Conservation (phyloP, 2,329 filamentous ascomycete species). For the Chalaropsis thielavioides region DNA sequence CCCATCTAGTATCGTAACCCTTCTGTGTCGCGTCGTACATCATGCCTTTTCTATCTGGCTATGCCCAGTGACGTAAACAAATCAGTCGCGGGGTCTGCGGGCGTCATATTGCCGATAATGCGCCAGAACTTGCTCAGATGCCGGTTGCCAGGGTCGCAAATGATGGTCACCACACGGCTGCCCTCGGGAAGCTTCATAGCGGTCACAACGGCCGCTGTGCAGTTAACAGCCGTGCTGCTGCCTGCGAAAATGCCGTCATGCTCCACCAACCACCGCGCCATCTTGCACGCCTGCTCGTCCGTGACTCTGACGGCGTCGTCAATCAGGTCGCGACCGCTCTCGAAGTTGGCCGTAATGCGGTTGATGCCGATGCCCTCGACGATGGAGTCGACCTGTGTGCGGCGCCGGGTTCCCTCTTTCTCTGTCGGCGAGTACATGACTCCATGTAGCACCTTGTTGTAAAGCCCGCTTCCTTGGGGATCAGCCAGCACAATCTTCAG, state of each 20-base stretch:
- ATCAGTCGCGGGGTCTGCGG: constrained; percentile 44
- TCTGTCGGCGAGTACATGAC: constrained; percentile 92
- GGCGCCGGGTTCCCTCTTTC: constrained; percentile 73
- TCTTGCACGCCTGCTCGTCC: constrained; percentile 75
- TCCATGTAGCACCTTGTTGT: constrained; percentile 79
- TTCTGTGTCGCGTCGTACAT: no score
- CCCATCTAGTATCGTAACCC: not conserved
- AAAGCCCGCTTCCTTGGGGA: constrained; percentile 84
- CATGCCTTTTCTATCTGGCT: not conserved
- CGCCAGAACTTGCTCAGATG: constrained; percentile 81
- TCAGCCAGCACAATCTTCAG: constrained; percentile 73
- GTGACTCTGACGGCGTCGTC: constrained; percentile 82
- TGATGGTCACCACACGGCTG: constrained; percentile 63
- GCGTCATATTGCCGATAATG: constrained; percentile 50
- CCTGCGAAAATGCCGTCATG: constrained; percentile 90
- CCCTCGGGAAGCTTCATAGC: constrained; percentile 47
- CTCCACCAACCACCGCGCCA: constrained; percentile 95
- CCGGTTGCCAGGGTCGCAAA: constrained; percentile 70
- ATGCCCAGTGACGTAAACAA: constrained; percentile 39
- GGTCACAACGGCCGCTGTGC: constrained; percentile 59
- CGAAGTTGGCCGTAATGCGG: constrained; percentile 84
- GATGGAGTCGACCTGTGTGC: constrained; percentile 87
- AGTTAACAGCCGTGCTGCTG: constrained; percentile 94
- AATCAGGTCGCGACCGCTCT: constrained; percentile 69
- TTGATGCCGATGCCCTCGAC: constrained; percentile 96